Evolutionary conservation across 345 rosid species (phyloP).

Genomic region (Lepidium africanum): DNA sequence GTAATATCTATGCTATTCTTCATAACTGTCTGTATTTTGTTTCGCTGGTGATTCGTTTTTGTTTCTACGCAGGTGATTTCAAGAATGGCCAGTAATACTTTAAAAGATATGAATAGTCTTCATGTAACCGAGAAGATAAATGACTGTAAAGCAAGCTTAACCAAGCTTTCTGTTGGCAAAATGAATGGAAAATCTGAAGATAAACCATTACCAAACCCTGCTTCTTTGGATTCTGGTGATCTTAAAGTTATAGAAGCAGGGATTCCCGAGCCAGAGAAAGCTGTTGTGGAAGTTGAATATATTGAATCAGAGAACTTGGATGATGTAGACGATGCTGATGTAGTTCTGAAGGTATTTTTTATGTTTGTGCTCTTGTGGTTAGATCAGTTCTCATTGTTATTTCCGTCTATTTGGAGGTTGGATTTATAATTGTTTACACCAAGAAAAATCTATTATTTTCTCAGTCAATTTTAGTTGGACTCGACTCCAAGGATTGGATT

Average conservation of each 20-base stretch:
- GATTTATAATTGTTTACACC: not conserved
- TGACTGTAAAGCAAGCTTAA: constrained; percentile 48
- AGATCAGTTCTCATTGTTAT: not conserved
- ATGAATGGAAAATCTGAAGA: constrained; percentile 50
- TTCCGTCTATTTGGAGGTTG: not conserved
- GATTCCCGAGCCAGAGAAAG: constrained; percentile 40
- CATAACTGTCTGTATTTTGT: not conserved
- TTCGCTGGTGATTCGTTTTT: not conserved
- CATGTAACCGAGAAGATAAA: constrained; percentile 49
- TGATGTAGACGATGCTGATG: constrained; percentile 68
- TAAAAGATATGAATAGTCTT: constrained; percentile 55
- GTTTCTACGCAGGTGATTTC: constrained; percentile 3
- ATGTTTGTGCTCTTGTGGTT: not conserved
- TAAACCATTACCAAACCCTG: constrained; percentile 26
- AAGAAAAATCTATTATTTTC: not conserved
- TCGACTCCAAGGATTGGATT: constrained; percentile 89
- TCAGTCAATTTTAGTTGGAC: constrained; percentile 62
- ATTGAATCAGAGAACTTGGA: constrained; percentile 66
- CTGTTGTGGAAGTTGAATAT: constrained; percentile 66
- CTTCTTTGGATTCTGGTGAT: constrained; percentile 30
- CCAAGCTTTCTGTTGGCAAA: constrained; percentile 46
- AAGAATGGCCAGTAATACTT: constrained; percentile 61
- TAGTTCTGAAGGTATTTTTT: constrained; percentile 46
- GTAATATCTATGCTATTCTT: not conserved
- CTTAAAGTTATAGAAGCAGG: constrained; percentile 36